Evolutionary conservation across 2,329 filamentous ascomycete genomes (phyloP).

Genomic region (Dichotomopilus funicola): DNA sequence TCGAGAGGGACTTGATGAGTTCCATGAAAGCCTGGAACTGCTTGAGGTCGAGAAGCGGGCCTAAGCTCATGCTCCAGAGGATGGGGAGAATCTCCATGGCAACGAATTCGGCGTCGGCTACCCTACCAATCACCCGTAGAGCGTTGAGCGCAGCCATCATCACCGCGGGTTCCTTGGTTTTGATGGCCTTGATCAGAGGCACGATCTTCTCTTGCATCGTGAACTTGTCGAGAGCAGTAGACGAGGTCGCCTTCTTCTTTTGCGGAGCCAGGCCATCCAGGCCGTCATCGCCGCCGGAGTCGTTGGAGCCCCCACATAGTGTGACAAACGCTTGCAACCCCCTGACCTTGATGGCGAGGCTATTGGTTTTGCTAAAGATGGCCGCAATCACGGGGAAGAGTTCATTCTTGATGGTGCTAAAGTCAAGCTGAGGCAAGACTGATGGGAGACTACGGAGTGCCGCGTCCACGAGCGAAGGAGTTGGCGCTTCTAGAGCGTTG

Average conservation of each 20-base stretch:
- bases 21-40: conserved; percentile 90
- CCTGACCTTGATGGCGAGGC: conserved; percentile 88
- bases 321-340: conserved; percentile 85
- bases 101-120: conserved; percentile 83
- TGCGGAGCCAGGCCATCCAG: conserved; percentile 62
- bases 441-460: conserved; percentile 70
- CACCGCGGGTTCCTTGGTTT: conserved; percentile 94
- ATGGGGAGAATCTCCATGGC: conserved; percentile 86
- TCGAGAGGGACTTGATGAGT: conserved; percentile 73
- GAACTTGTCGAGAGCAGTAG: conserved; percentile 87
- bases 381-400: conserved; percentile 85
- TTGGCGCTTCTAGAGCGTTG: conserved; percentile 78
- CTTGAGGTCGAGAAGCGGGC: conserved; percentile 76
- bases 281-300: conserved; percentile 55
- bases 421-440: conserved; percentile 85
- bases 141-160: conserved; percentile 91
- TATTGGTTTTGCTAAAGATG: conserved; percentile 90
- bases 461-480: conserved; percentile 82
- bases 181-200: conserved; percentile 83
- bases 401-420: conserved; percentile 94
- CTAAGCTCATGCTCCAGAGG: conserved; percentile 86
- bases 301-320: conserved; percentile 70
- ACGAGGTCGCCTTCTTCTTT: conserved; percentile 57
- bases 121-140: conserved; percentile 71
- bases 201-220: conserved; percentile 98